Base-by-base conservation (phyloP, 2,329 filamentous ascomycete species). In the Botrytis porri region DNA sequence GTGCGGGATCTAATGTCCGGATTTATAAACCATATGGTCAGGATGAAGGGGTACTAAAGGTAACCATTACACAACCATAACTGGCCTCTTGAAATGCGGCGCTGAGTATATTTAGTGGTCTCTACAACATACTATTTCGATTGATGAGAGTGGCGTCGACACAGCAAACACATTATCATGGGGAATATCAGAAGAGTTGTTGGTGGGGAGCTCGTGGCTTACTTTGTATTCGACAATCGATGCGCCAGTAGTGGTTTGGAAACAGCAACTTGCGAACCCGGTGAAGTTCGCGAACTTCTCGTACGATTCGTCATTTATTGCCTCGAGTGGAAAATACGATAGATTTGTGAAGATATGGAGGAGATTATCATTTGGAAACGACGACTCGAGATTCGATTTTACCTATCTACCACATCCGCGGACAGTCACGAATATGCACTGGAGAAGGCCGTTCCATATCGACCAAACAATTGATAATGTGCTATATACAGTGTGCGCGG, bases 291-390 rank as follows among this genome's bases (percentile, higher is more conserved):
- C 94, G 4, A 85, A 87, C 14, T 90, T 98, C 77, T 97, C 95
- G 1, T 93, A 93, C 75, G 95, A 97, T 81, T 95, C 93, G 20
- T 90, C 91, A 32, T 90, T 97, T 74, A 93, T 98, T 70, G 95
- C 94, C 29, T 95, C 93, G 1, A 88, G 92, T 20, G 92, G 94
- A 60, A 85, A 86, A 67, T 89, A 93, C 80, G 96, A 98, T 81
- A 88, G 91, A 69, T 84, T 98, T 32, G 90, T 97, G 77, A 98
- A 99, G 83, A 88, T 98, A 78, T 99, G 97, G 96, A 89, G 94
- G 75, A 88, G 95, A 70, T 84, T 97, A 37, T 92, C 92, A 14
- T 98, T 95, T 80, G 94, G 94, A 22, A 88, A 89, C 0, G 91
- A 94, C 73, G 92, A 97, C 77, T 92, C 94, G 57, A 88, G 92